Conservation (phyloP, 2,329 filamentous ascomycete species). For the Arthroderma sp. region DNA sequence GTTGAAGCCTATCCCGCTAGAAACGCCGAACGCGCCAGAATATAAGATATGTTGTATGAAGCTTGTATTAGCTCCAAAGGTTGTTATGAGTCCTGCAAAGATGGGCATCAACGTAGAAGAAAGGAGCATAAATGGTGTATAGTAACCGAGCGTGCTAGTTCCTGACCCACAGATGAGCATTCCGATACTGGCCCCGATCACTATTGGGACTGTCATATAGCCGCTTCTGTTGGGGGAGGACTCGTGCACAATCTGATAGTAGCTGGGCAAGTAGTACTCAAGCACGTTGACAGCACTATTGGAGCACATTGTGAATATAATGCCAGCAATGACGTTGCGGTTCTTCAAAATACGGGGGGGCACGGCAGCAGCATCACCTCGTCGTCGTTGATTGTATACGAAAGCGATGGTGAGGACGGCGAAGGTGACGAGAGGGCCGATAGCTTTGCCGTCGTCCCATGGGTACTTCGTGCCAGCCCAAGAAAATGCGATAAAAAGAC, state of each 20-base stretch:
- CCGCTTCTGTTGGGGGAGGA: constrained; percentile 28
- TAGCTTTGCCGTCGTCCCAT: constrained; percentile 23
- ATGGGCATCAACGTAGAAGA: constrained; percentile 17
- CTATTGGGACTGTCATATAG: constrained; percentile 25
- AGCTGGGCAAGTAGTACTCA: constrained; percentile 20
- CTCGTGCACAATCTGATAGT: constrained; percentile 35
- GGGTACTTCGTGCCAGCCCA: constrained; percentile 34
- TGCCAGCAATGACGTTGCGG: not conserved
- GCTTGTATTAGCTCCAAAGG: constrained; percentile 16
- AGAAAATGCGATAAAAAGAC: constrained; percentile 50
- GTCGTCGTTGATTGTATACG: constrained; percentile 18
- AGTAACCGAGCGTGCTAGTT: constrained; percentile 14
- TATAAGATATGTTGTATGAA: constrained; percentile 19
- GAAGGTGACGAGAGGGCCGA: constrained; percentile 22
- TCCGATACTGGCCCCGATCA: constrained; percentile 22
- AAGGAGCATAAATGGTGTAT: constrained; percentile 16
- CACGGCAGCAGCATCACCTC: constrained; percentile 19
- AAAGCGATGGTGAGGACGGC: constrained; percentile 18
- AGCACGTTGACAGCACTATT: constrained; percentile 13
- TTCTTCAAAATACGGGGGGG: constrained; percentile 18
- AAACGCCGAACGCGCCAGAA: constrained; percentile 17
- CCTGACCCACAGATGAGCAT: constrained; percentile 11
- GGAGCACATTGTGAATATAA: not conserved
- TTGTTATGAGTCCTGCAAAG: constrained; percentile 21
- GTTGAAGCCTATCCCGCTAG: constrained; percentile 18